Percentiles rank a stretch among this genome's conserved stretches.
These are phyloP conservation scores for Aphanomyces astaci DNA, from an alignment of 352 stramenopile species.

Conservation along the genomic window DNA sequence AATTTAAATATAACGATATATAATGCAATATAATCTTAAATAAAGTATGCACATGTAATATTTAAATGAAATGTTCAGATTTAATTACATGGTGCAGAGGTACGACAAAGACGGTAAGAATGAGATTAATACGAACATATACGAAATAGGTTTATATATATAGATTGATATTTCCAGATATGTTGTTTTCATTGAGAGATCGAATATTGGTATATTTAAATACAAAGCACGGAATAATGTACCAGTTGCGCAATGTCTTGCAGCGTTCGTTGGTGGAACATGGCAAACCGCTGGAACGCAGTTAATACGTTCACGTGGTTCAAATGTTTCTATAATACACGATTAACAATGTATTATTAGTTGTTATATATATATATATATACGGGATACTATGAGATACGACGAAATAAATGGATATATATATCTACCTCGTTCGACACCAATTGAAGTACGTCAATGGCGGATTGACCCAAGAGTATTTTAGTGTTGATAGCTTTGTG, in stretches of 20 bases:
- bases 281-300: slow-evolving; percentile 20
- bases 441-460: slow-evolving; percentile 1
- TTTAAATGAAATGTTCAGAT: too few relatives aligned
- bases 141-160: too few relatives aligned
- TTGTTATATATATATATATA: background rate
- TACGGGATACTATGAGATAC: too few relatives aligned
- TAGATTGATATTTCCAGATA: too few relatives aligned
- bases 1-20: too few relatives aligned
- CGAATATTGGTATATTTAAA: background rate
- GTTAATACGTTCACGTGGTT: slow-evolving; percentile 20
- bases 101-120: too few relatives aligned
- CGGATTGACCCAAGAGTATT: slow-evolving; percentile 7
- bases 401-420: background rate
- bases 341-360: background rate
- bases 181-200: too few relatives aligned
- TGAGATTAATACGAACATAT: too few relatives aligned
- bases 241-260: slow-evolving; percentile 1
- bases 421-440: background rate
- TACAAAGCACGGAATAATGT: background rate
- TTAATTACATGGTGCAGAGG: too few relatives aligned
- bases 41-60: too few relatives aligned
- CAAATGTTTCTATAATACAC: background rate
- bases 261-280: slow-evolving; percentile 12
- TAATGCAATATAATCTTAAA: too few relatives aligned
- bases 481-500: slow-evolving; percentile 20